Percentiles rank a stretch among this genome's conserved stretches.
These are phyloP conservation scores for Chionographis japonica DNA, from an alignment of 106 monocot genomes.

Conservation along the genomic window DNA sequence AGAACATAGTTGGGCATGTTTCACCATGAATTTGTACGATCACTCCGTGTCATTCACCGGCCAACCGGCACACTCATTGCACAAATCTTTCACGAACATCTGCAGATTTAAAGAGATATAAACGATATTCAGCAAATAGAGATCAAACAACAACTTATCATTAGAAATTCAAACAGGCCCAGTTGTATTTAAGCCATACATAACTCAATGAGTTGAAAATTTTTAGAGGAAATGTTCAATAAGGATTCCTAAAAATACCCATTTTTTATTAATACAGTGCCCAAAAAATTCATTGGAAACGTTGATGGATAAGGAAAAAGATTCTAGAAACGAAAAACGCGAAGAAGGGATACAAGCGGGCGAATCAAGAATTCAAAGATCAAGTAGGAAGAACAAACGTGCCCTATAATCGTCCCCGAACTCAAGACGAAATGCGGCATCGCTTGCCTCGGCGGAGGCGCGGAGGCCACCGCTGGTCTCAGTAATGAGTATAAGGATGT, in stretches of 20 bases:
- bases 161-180: too few relatives aligned
- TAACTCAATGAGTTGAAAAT: background rate
- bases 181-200: too few relatives aligned
- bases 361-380: background rate
- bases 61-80: conserved; percentile 77
- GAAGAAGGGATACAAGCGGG: too few relatives aligned
- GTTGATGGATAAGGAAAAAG: too few relatives aligned
- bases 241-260: too few relatives aligned
- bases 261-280: too few relatives aligned
- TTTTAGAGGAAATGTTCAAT: too few relatives aligned
- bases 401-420: conserved; percentile 60
- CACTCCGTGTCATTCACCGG: conserved; percentile 94
- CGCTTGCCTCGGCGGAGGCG: conserved; percentile 72
- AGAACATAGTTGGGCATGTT: conserved; percentile 80
- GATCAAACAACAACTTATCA: too few relatives aligned
- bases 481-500: conserved; percentile 68
- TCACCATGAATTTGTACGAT: conserved; percentile 97
- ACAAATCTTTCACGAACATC: conserved; percentile 89
- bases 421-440: conserved; percentile 56
- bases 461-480: conserved; percentile 80
- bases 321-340: too few relatives aligned
- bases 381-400: background rate
- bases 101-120: conserved; percentile 12
- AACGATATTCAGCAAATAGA: too few relatives aligned
- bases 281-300: too few relatives aligned